Base-by-base conservation (phyloP, 2,329 filamentous ascomycete genomes). In the Calonectria pseudoreteaudii region DNA sequence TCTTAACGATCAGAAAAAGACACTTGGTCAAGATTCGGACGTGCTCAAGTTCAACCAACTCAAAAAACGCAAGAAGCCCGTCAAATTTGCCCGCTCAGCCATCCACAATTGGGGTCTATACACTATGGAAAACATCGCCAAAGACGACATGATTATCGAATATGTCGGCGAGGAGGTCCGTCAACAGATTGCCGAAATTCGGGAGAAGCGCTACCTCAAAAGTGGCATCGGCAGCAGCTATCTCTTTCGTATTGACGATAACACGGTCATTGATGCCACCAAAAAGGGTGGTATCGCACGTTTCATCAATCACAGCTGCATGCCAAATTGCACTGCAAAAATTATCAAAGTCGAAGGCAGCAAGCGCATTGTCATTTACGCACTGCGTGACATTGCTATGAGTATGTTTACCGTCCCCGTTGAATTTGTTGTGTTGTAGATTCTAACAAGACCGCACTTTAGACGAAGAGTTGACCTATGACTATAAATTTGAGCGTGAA, bases 101-200 rank as follows among this genome's bases (percentile, higher is more conserved):
- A 99, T 99, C 80, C 97, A 99, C 86, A 98, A 98, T 81, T 99
- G 97, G 97, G 97, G 97, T 34, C 87, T 99, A 34, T 99, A 99
- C 82, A 96, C 97, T 4, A 96, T 98, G 89, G 97, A 99, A 86
- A 97, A 98, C 82, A 99, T 99, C 76, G 91, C 94, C 74, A 95
- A 96, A 83, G 97, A 98, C 84, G 97, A 99, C 85, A 98, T 99
- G 95, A 99, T 99, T 83, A 99, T 99, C 82, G 97, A 99, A 86
- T 99, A 99, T 83, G 97, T 99, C 14, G 97, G 97, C 74, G 97
- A 99, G 86, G 97, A 98, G 84, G 95, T 99, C 47, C 92, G 97
- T 71, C 97, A 99, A 85, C 95, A 97, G 82, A 97, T 99, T 74
- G 96, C 97, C n/a, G 97, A 99, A 85, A 92, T 98, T 83, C 93